Base-by-base conservation (phyloP, 345 rosid species). In the Tarenaya hassleriana region DNA sequence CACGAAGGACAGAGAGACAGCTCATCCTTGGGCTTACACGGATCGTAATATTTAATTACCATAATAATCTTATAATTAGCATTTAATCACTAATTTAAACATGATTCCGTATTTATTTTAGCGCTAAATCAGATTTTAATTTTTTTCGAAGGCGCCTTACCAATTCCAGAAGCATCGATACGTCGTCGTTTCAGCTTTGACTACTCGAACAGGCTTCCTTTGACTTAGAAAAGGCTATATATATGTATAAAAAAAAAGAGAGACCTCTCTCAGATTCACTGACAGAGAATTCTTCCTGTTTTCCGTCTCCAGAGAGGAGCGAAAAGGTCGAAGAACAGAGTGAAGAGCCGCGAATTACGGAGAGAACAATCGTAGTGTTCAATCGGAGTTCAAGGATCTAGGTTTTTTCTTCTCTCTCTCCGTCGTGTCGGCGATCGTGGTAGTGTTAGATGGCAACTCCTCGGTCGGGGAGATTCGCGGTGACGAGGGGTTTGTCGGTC, bases 371-470 rank as follows among this genome's bases (percentile, higher is more conserved):
- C 55, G 18, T 16, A 49, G 51, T 47, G 41, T 4, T 59, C 44
- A 52, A 67, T 46, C 55, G 60, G 46, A 39, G 17, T 0, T 13
- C 21, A 42, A 42, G 50, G 37, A 32, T 59, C 62, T 49, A 49
- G 63, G 60, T 65, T 13, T 47, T 55, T 6, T 15, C 13, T 47
- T 59, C 11, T 11, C 34, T 10, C 35, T 38, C 7, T n/a, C 6
- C 13, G 9, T 10, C 4, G 12, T 34, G 66, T 37, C 31, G 10
- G 56, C 10, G 17, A 29, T 68, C 43, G 47, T 50, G 20, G 18
- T 27, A 14, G 10, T 69, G 53, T 29, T 10, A 49, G 69, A 90
- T 90, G 97, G 59, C 95, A 58, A 82, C 86, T 60, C 86, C 77
- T 34, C 66, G 34, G 13, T 64, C 79, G 32, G 79, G 39, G 34